Evolutionary conservation across 108 stramenopile genomes (phyloP), one percentile per base, ranked within the genome.

Genomic region (Cylindrotheca closterium): DNA sequence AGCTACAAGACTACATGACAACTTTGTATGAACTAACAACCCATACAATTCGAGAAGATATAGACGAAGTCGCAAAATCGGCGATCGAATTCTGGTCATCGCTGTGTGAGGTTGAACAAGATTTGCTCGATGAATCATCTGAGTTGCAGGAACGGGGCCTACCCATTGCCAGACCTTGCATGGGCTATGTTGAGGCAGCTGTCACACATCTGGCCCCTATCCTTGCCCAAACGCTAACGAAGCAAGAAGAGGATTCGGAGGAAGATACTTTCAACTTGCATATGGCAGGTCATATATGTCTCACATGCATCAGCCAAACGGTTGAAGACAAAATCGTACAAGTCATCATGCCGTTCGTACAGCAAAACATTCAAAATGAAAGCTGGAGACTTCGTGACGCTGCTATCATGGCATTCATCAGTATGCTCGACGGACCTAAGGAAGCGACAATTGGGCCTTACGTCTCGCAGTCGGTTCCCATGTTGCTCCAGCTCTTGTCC

Each of bases 51-150:
- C 55, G 85, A 23, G 42, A 57, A 21, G 81, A 78, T 69, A 89
- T 88, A 47, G 91, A 93, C 52, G 95, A 93, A 71, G 92, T 93
- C 51, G 92, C 94, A 21, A 84, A 80, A 37, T 70, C 87, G 47
- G 96, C 96, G 1, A 92, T 98, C 60, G 98, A 98, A 69, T 97
- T 98, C 64, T 98, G 98, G 98, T 79, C 75, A 30, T 92, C 96
- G 1, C 67, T 98, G 12, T 88, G 87, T 34, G 96, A 96, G 49
- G 89, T 85, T 32, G 98, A 98, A 67, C 77, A 83, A 70, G 88
- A 94, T 18, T 76, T 95, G 46, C 59, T 93, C 26, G 92, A 91
- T 24, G 76, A 93, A 58, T 75, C 78, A 12, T 60, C 56, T 0
- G 89, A 93, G 15, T 64, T 55, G 10, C 70, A 59, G 2, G 83